phyloP scores from a whole-genome alignment of 2,329 filamentous ascomycete species.

The Aspergillus oerlinghausenensis region DNA sequence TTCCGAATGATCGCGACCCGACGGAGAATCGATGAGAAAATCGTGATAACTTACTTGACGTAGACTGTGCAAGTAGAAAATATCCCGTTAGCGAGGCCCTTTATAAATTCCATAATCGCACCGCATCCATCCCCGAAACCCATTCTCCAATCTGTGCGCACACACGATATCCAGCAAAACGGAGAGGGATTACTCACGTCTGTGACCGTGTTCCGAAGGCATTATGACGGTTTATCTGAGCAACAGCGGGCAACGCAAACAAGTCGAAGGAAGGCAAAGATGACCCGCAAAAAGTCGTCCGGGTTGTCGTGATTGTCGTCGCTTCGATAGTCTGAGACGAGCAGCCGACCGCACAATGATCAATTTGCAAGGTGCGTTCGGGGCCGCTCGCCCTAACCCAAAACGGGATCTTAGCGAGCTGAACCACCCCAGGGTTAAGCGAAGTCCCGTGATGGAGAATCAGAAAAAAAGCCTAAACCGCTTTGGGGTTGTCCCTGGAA shows the following conservation, averaged over 20 bases:
- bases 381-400: conserved; percentile 31
- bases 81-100: conserved; percentile 27
- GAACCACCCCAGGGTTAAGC: conserved; percentile 27
- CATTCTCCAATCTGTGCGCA: conserved; percentile 9
- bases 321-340: conserved; percentile 31
- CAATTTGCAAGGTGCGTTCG: conserved; percentile 37
- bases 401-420: conserved; percentile 35
- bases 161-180: conserved; percentile 12
- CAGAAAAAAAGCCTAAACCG: conserved; percentile 10
- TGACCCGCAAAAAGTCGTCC: conserved; percentile 40
- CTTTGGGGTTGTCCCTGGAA: conserved; percentile 2
- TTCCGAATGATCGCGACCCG: conserved; percentile 19
- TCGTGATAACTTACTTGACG: conserved; percentile 69
- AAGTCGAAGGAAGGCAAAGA: conserved; percentile 40
- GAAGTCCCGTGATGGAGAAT: conserved; percentile 29
- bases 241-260: conserved; percentile 37
- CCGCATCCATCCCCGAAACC: conserved; percentile 6
- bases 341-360: conserved; percentile 27
- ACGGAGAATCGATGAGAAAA: conserved; percentile 11
- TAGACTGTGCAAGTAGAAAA: conserved; percentile 58
- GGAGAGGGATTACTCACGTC: conserved; percentile 62
- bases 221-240: conserved; percentile 61
- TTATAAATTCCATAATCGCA: conserved; percentile 3
- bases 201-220: conserved; percentile 83
- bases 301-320: conserved; percentile 41